A percentile compares a stretch with the other conserved stretches of the same genome.
These are phyloP conservation scores for Discostella pseudostelligera DNA, from an alignment of 108 stramenopile species.

Conservation along the genomic window DNA sequence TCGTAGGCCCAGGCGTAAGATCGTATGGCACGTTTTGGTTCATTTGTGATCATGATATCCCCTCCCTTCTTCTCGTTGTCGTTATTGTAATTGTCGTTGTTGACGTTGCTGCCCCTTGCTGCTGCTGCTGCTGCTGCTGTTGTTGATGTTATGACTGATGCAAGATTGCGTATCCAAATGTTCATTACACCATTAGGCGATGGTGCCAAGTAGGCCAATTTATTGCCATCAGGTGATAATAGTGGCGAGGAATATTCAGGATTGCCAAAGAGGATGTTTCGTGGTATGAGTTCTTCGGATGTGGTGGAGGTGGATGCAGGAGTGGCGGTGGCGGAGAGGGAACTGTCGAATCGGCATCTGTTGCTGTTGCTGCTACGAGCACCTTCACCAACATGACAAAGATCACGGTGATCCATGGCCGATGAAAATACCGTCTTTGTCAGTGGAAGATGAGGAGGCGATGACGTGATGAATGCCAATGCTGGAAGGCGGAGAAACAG, in stretches of 20 bases:
- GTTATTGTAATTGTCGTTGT: not conserved
- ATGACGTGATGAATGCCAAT: too few relatives aligned
- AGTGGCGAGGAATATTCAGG: slow-evolving; percentile 51
- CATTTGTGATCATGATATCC: slow-evolving; percentile 54
- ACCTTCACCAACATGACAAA: too few relatives aligned
- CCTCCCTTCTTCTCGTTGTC: not conserved
- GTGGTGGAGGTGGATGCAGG: slow-evolving; percentile 21
- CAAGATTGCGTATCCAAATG: slow-evolving; percentile 40
- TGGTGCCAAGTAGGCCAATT: slow-evolving; percentile 53
- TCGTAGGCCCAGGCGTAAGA: slow-evolving; percentile 54
- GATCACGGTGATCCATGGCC: too few relatives aligned
- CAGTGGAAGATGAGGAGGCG: too few relatives aligned
- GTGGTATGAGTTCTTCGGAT: slow-evolving; percentile 43
- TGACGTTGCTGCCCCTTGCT: slow-evolving; percentile 12
- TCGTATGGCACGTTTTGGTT: slow-evolving; percentile 59
- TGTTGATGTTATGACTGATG: too few relatives aligned
- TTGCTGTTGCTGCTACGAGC: too few relatives aligned
- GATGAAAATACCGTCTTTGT: too few relatives aligned
- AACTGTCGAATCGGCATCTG: too few relatives aligned
- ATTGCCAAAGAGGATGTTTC: slow-evolving; percentile 56
- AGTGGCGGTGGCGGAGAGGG: too few relatives aligned
- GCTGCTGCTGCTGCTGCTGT: not conserved
- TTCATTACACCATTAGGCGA: slow-evolving; percentile 51
- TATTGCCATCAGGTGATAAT: slow-evolving; percentile 48
- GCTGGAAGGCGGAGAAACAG: too few relatives aligned